phyloP scores from a whole-genome alignment of 164 flowering plant species.

The Malania oleifera region DNA sequence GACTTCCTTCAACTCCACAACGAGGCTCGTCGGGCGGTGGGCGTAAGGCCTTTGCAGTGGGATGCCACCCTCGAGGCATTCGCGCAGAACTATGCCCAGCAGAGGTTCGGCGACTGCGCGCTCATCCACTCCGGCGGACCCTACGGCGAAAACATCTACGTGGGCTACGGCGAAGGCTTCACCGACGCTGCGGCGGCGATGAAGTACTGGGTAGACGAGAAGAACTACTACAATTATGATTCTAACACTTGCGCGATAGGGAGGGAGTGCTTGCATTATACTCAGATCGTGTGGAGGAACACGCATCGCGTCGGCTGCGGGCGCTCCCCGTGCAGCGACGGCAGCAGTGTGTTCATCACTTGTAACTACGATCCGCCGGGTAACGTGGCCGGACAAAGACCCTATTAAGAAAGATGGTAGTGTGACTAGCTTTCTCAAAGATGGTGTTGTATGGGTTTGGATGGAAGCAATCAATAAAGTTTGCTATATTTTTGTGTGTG shows the following conservation, averaged over 20 bases:
- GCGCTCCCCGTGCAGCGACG: constrained; percentile 6
- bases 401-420: too few relatives aligned
- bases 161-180: constrained; percentile 17
- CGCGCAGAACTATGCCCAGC: constrained; percentile 15
- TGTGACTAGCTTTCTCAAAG: too few relatives aligned
- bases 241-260: constrained; percentile 4
- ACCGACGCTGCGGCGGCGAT: constrained; percentile 11
- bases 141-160: constrained; percentile 21
- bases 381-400: constrained; percentile 14
- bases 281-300: constrained; percentile 19
- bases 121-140: constrained; percentile 16
- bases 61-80: constrained; percentile 4
- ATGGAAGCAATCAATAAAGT: too few relatives aligned
- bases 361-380: constrained; percentile 22
- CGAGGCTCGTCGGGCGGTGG: constrained; percentile 1
- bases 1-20: constrained; percentile 9
- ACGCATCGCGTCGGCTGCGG: constrained; percentile 18
- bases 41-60: constrained; percentile 19
- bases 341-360: constrained; percentile 11
- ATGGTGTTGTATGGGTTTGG: too few relatives aligned
- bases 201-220: constrained; percentile 17
- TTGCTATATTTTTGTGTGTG: too few relatives aligned
- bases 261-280: constrained; percentile 18
- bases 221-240: constrained; percentile 10
- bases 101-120: constrained; percentile 14